Conservation (phyloP, 495 filamentous ascomycete species). For the Parathielavia hyrcaniae region DNA sequence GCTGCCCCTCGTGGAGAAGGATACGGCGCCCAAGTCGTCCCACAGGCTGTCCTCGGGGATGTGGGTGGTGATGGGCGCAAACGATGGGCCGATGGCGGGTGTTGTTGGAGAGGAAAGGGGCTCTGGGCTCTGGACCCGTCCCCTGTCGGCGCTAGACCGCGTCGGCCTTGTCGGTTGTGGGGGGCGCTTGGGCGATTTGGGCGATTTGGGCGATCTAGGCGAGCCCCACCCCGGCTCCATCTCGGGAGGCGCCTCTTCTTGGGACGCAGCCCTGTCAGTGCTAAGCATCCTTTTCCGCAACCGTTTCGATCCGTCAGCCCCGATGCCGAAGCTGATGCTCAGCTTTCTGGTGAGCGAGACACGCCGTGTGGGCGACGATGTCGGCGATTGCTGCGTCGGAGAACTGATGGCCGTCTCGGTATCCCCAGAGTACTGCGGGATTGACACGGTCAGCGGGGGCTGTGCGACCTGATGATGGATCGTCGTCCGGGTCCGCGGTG, state of each 20-base stretch:
- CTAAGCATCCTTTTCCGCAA: constrained; percentile 34
- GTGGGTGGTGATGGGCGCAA: constrained; percentile 44
- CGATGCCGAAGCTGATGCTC: constrained; percentile 37
- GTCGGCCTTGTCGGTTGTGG: constrained; percentile 25
- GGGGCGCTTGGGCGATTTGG: constrained; percentile 24
- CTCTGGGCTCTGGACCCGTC: constrained; percentile 16
- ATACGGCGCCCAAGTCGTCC: constrained; percentile 45
- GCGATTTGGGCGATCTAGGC: constrained; percentile 22
- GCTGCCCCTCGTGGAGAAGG: constrained; percentile 58
- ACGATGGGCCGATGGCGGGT: constrained; percentile 19
- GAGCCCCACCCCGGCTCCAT: constrained; percentile 19
- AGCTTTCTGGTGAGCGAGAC: constrained; percentile 26
- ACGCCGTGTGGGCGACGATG: constrained; percentile 20
- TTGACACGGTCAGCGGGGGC: constrained; percentile 27
- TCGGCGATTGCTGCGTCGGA: constrained; percentile 8
- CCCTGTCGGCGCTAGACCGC: constrained; percentile 15
- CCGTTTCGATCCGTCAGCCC: constrained; percentile 26
- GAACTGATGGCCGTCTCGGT: constrained; percentile 11
- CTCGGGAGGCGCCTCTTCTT: constrained; percentile 14
- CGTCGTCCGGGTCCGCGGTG: neutral
- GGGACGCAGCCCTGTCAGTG: constrained; percentile 25
- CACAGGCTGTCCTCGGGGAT: constrained; percentile 50
- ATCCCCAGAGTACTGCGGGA: constrained; percentile 4
- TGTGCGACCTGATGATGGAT: constrained; percentile 16
- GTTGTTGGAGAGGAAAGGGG: constrained; percentile 21